Conservation (phyloP, 192 early-diverging fungal species). For the Pecoramyces ruminantium region DNA sequence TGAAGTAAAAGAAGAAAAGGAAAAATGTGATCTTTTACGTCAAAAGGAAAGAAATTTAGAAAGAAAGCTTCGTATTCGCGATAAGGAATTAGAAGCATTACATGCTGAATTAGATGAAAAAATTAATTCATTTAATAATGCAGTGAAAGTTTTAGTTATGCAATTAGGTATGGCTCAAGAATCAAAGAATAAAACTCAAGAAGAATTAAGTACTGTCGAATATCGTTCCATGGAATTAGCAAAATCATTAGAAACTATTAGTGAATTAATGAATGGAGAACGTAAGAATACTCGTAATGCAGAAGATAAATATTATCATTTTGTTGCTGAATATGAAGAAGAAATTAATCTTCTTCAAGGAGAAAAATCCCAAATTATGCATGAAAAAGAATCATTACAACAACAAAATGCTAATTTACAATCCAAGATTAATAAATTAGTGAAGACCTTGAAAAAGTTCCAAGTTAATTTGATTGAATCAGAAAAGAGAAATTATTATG, state of each 20-base stretch:
- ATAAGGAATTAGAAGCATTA: background rate
- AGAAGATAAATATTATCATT: background rate
- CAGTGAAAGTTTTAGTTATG: background rate
- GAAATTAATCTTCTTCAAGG: background rate
- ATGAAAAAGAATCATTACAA: background rate
- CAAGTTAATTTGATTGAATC: background rate
- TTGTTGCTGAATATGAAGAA: background rate
- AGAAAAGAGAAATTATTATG: background rate
- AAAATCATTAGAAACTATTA: background rate
- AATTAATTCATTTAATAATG: background rate
- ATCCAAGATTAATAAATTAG: background rate
- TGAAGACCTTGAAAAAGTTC: background rate
- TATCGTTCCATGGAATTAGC: background rate
- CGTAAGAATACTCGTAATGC: background rate
- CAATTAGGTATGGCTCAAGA: background rate
- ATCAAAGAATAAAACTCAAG: background rate
- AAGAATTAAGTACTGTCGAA: background rate
- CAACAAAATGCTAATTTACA: background rate
- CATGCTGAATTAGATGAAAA: background rate
- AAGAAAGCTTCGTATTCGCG: background rate
- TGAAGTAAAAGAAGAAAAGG: background rate
- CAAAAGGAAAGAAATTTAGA: background rate
- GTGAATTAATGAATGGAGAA: background rate
- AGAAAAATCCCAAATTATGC: background rate
- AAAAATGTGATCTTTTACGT: background rate